Evolutionary conservation across 2,329 filamentous ascomycete genomes (phyloP), one percentile per base, ranked within the genome.

Genomic region (Thielaviopsis populi): DNA sequence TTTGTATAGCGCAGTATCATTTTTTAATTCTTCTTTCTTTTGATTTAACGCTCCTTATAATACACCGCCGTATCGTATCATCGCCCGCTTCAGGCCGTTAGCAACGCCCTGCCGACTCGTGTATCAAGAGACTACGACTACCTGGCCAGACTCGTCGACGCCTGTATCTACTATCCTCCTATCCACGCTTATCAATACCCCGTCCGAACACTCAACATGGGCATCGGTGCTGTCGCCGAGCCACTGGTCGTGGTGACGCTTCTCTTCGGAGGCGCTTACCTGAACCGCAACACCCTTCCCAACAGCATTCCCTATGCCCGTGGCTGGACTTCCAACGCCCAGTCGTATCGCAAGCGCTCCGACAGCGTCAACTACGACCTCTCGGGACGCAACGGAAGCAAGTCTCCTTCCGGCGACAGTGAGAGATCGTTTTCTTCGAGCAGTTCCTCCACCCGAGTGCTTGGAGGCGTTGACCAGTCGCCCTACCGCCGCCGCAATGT

Each of bases 191-290:
- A 42, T 46, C 11, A 37, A 41, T 43, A 58, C 37, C 61, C 24
- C 41, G 19, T 46, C 42, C 22, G 33, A 61, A 22, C 17, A 17
- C 37, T 30, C 64, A 69, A 43, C 22, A 77, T 77, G 75, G 71
- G 72, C 62, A 68, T 76, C 65, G 75, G 75, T 56, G 73, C 74
- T 8, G 71, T 77, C 64, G 69, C 75, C 61, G 75, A 77, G 67
- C 75, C 75, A 24, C 70, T 77, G 53, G 70, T 76, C 40, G 75
- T 77, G 61, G 72, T 77, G 63, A 73, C 73, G 30, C 72, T 77
- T 22, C 72, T 77, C 33, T 76, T 76, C 53, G 75, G 75, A 64
- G 75, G 75, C n/a, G 73, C 75, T 41, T 77, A 71, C 69, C 72
- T 77, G 69, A 77, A 77, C 69, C 73, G 75, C 65, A 75, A 74